Evolutionary conservation across 306 rosid species (phyloP), one percentile per base, ranked within the genome.

Genomic region (Cicer arietinum): DNA sequence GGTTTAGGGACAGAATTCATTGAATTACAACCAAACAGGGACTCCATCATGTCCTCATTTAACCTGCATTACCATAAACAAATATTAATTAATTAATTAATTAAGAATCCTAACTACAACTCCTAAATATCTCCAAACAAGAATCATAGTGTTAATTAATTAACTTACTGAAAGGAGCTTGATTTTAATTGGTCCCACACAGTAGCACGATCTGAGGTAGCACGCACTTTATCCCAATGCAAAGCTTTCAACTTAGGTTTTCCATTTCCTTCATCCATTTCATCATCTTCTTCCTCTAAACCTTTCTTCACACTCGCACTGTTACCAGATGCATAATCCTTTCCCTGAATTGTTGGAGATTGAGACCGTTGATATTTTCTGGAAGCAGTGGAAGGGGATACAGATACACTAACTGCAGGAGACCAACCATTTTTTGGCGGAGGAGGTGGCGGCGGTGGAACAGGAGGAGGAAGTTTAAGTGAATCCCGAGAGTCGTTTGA

Each of bases 151-250:
- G 8, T 1, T 3, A 67, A 68, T 68, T 50, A 63, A 5, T 63
- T 40, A 44, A 85, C 97, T 90, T 52, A 94, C 99, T 92, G 96
- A 81, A 94, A 94, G 57, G 99, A 89, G 81, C 99, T 94, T 10
- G 96, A 92, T 83, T 94, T 94, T 42, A 94, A 90, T 84, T 94
- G 97, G 84, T 94, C 97, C 99, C 99, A 94, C 5, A 94, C 99
- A 3, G 99, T 94, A 43, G 97, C 97, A 30, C 92, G 89, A 71
- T 92, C 95, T 7, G 99, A 94, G 46, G 96, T 92, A 64, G 99
- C 93, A 54, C 91, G 87, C 20, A 94, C 99, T 88, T 94, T 94
- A 84, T 94, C 99, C 99, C 99, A 94, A 79, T 94, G 99, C 83
- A 94, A 77, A 69, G 99, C 85, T 90, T 92, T 94, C 83, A 94